phyloP scores from a whole-genome alignment of 192 early-diverging fungal species.

The Piromyces finnis region DNA sequence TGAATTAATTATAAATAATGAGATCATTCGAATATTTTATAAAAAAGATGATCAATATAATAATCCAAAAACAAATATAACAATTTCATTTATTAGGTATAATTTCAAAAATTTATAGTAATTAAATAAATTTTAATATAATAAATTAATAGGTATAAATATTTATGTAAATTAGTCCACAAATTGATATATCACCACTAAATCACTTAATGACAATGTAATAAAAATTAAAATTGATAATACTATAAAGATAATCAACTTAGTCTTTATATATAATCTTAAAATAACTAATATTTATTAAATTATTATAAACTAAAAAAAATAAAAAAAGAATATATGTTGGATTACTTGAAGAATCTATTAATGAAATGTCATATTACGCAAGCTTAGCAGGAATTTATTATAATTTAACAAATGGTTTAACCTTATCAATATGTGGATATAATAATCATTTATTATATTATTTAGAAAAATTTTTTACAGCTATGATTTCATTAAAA shows the following conservation, averaged over 20 bases:
- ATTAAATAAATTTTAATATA: no score
- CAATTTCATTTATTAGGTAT: constrained; percentile 52
- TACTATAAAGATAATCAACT: no score
- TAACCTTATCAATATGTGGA: background rate
- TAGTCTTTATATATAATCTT: no score
- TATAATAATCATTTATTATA: background rate
- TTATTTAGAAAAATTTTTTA: background rate
- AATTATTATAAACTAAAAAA: no score
- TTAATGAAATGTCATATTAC: background rate
- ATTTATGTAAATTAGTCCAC: background rate
- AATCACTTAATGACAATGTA: background rate
- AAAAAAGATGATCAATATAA: constrained; percentile 85
- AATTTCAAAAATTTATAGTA: no score
- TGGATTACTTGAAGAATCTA: background rate
- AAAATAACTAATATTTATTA: no score
- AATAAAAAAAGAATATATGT: background rate
- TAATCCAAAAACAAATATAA: constrained; percentile 60
- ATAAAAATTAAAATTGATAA: no score
- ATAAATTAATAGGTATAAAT: no score
- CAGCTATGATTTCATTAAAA: background rate
- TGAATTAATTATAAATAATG: constrained; percentile 41
- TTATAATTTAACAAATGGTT: background rate
- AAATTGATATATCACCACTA: background rate
- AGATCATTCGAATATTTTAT: constrained; percentile 60
- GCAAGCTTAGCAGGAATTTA: background rate